These are phyloP conservation scores for Babesia caballi DNA, from an alignment of 169 alveolate genomes.

Conservation along the genomic window DNA sequence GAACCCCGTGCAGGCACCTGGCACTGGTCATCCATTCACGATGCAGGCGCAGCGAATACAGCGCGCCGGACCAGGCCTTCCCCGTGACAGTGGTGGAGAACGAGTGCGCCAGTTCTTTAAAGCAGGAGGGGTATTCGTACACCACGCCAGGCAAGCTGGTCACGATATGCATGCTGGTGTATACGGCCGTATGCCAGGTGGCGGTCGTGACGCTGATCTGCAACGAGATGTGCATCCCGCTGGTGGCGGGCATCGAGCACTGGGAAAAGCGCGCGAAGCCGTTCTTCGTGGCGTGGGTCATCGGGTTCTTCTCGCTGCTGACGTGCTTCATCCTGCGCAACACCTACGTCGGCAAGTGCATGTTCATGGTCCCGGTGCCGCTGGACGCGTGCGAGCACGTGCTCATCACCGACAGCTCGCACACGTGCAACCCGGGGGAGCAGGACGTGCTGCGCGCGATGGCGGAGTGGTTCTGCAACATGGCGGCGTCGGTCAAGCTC, in stretches of 20 bases:
- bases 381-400: conserved; percentile 39
- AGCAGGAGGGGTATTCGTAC: conserved; percentile 52
- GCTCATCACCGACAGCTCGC: conserved; percentile 35
- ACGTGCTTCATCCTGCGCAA: conserved; percentile 37
- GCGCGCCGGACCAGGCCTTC: background rate
- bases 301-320: conserved; percentile 50
- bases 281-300: conserved; percentile 53
- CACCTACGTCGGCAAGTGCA: conserved; percentile 50
- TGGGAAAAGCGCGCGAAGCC: conserved; percentile 76
- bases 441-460: conserved; percentile 43
- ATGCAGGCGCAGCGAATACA: background rate
- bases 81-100: background rate
- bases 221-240: conserved; percentile 72
- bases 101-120: background rate
- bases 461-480: conserved; percentile 36
- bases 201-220: conserved; percentile 61
- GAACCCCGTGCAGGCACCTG: conserved; percentile 28
- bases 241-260: conserved; percentile 54
- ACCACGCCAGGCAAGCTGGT: conserved; percentile 53
- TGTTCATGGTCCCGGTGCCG: conserved; percentile 44
- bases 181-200: conserved; percentile 64
- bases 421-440: conserved; percentile 51
- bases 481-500: conserved; percentile 42
- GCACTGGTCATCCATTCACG: background rate
- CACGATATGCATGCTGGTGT: conserved; percentile 16